Base-by-base conservation (phyloP, 441 rosid genomes). In the Erodium texanum region DNA sequence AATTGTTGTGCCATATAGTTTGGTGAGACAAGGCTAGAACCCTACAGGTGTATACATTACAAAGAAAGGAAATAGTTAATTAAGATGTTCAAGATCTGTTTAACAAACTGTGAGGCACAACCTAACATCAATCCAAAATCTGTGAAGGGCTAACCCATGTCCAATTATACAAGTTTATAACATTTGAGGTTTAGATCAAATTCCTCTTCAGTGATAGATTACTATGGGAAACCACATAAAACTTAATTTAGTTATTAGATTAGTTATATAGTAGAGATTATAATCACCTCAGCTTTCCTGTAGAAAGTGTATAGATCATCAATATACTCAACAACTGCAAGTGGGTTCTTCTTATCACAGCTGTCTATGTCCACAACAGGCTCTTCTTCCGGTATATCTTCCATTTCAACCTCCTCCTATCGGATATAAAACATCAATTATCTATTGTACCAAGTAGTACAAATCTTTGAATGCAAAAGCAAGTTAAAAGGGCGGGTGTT, bases 271-370 rank as follows among this genome's bases (percentile, higher is more conserved):
- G 59, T 20, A 19, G 24, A 20, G 58, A 20, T 69, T 15, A 34
- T 32, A 38, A 54, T 77, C 65, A 90, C 97, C 97, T 92, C 98
- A 24, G 81, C 73, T 84, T 82, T 83, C 84, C 67, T 84, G 80
- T 87, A 92, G 73, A 80, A 81, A 48, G 52, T 38, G 66, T 85
- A 77, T 56, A 92, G 63, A 70, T 87, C 98, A 66, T 82, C 87
- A 56, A 92, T 77, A 72, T 94, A 94, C 68, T 92, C 97, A 36
- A 87, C 86, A 62, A 80, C 89, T 3, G 97, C 96, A 62, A 89
- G 82, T 9, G 84, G 85, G 65, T 94, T 81, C 62, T 76, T 83
- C 74, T 77, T 80, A 70, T 94, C 98, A 67, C 78, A 70, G 19
- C 77, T 76, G 68, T 94, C 98, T 50, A 91, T 92, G 71, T 92